Base-by-base conservation (phyloP, 2,329 filamentous ascomycete species). In the Paraphaeosphaeria minitans region DNA sequence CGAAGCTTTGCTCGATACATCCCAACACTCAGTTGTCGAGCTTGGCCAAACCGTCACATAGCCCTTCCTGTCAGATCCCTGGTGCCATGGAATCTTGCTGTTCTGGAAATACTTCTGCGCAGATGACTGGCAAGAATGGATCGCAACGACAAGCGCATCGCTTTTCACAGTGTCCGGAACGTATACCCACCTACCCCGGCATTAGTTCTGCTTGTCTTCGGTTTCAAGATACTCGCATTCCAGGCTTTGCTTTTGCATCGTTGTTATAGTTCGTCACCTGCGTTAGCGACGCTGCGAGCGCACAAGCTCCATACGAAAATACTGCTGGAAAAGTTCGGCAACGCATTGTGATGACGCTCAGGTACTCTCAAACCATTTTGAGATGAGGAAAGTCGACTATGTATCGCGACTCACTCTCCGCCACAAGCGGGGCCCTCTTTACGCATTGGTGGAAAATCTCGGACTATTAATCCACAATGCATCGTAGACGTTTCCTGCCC, bases 1-100 rank as follows among this genome's bases (percentile, higher is more conserved):
- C 0, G 84, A 79, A 10, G 78, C 79, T 41, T 78, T 78, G 10
- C 81, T 85, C 5, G 83, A 83, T 1, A 87, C 83, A 58, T 87
- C 85, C 85, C 85, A 87, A 75, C 85, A 87, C 33, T 72, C 65
- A 1, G 69, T 72, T 12, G 70, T 71, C 6, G 69, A 70, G 47
- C 63, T 66, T 24, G 71, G 71, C 69, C 70, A 73, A 2, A 73
- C 67, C 27, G 68, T 69, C 9, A 72, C 62, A 51, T 73, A 73
- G 12, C 71, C 70, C 56, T 73, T 73, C 10, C 57, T 46, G 35
- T 73, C 71, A 0, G 69, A 71, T 16, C 69, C 71, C 58, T 71
- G 63, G 24, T 71, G 62, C 70, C 71, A 73, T 12, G 70, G 71
- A 13, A 73, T 72, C 60, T 68, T 66, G 43, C 53, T 49, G 57